phyloP scores from a whole-genome alignment of 1,284 basidiomycete species.

The Macrocybe sp. region DNA sequence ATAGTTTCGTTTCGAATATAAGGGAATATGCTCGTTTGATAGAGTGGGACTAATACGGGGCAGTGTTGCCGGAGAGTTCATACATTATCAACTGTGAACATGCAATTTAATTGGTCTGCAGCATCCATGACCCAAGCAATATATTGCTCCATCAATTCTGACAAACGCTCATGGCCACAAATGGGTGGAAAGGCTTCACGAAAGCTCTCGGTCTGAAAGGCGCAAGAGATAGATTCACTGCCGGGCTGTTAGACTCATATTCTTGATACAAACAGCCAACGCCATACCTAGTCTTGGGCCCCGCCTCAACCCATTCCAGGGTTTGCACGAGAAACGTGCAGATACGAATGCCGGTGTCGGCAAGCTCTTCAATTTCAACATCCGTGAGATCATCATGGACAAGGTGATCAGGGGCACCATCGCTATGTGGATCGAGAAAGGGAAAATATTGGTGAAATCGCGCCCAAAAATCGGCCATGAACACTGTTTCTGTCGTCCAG shows the following conservation, averaged over 20 bases:
- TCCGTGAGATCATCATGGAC: constrained; percentile 27
- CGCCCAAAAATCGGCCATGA: constrained; percentile 27
- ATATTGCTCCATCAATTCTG: constrained; percentile 11
- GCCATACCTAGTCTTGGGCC: too few species aligned
- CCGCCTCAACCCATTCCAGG: constrained; percentile 22
- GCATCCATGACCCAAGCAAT: background rate
- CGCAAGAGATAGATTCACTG: constrained; percentile 8
- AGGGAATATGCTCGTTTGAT: constrained; percentile 72
- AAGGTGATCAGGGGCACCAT: constrained; percentile 19
- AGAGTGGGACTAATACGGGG: constrained; percentile 60
- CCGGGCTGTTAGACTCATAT: too few species aligned
- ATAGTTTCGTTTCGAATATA: constrained; percentile 79
- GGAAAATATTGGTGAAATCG: constrained; percentile 40
- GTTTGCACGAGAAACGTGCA: constrained; percentile 18
- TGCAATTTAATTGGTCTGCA: background rate
- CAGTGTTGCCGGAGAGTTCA: background rate
- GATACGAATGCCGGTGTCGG: constrained; percentile 18
- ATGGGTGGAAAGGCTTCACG: constrained; percentile 10
- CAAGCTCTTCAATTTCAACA: constrained; percentile 21
- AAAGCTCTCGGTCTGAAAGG: constrained; percentile 14
- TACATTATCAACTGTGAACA: background rate
- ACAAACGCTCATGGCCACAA: constrained; percentile 7
- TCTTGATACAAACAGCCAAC: too few species aligned
- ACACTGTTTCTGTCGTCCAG: constrained; percentile 24
- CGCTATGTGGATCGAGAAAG: constrained; percentile 20